Percentiles rank a stretch among this genome's conserved stretches.
These are phyloP conservation scores for Gentiana straminea DNA, from an alignment of 257 asterid genomes.

Conservation along the genomic window DNA sequence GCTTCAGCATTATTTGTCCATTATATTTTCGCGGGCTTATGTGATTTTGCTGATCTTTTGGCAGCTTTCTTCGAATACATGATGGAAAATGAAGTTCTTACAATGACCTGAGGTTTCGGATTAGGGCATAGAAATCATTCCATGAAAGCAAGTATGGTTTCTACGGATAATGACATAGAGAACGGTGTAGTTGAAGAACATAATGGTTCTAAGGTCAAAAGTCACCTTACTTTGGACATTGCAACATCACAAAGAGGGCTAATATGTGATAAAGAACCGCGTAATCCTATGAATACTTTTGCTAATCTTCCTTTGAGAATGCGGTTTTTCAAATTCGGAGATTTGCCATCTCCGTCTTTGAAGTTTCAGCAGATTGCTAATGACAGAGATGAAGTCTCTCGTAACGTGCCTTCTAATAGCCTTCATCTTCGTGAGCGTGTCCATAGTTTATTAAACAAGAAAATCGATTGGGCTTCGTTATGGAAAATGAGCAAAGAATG, in stretches of 20 bases:
- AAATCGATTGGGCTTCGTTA: slow-evolving; percentile 49
- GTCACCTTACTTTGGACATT: slow-evolving; percentile 25
- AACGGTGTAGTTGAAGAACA: slow-evolving; percentile 35
- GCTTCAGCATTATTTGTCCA: background rate
- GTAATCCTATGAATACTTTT: slow-evolving; percentile 13
- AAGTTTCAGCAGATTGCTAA: slow-evolving; percentile 56
- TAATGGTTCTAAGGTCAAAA: slow-evolving; percentile 17
- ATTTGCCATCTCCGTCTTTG: slow-evolving; percentile 51
- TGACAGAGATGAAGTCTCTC: slow-evolving; percentile 59
- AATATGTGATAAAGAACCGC: slow-evolving; percentile 26
- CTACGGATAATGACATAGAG: slow-evolving; percentile 31
- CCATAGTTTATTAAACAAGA: slow-evolving; percentile 36
- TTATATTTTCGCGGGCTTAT: background rate
- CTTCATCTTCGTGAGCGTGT: slow-evolving; percentile 70
- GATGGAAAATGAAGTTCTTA: background rate
- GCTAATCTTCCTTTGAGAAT: slow-evolving; percentile 33
- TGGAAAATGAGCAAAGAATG: slow-evolving; percentile 52
- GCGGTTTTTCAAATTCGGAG: slow-evolving; percentile 41
- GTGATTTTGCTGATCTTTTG: background rate
- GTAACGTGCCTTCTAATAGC: slow-evolving; percentile 66
- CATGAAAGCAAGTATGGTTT: slow-evolving; percentile 29
- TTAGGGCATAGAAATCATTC: background rate
- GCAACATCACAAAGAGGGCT: slow-evolving; percentile 60
- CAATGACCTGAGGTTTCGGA: background rate
- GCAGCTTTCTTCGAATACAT: too few species aligned